Conservation (phyloP, 1,284 basidiomycete genomes). For the Leccinum insolens region DNA sequence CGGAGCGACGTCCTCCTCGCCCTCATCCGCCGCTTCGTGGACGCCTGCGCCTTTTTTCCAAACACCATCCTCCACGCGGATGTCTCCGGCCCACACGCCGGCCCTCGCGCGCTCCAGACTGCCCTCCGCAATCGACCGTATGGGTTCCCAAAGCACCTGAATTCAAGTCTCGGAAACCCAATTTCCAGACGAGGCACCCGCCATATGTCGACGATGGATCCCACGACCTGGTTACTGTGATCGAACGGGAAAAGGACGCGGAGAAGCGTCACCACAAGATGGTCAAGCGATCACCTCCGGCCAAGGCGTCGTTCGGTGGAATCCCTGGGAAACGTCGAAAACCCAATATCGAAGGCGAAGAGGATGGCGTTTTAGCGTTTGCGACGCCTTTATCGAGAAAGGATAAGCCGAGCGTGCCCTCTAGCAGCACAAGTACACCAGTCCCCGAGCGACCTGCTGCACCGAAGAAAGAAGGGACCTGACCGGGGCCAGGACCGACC, state of each 20-base stretch:
- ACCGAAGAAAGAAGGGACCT: constrained; percentile 43
- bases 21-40: constrained; percentile 50
- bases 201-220: constrained; percentile 75
- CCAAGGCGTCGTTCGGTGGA: constrained; percentile 41
- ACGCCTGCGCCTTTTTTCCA: constrained; percentile 52
- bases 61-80: constrained; percentile 50
- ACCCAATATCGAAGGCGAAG: constrained; percentile 50
- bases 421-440: constrained; percentile 28
- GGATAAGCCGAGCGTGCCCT: constrained; percentile 42
- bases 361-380: constrained; percentile 57
- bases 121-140: constrained; percentile 53
- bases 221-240: constrained; percentile 77
- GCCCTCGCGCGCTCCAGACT: constrained; percentile 55
- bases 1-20: constrained; percentile 21
- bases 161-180: constrained; percentile 50
- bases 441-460: constrained; percentile 27
- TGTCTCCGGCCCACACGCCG: constrained; percentile 51
- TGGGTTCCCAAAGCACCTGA: constrained; percentile 43
- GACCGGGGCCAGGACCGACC: constrained; percentile 21
- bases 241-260: constrained; percentile 67
- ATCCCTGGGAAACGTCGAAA: constrained; percentile 59
- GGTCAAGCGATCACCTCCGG: constrained; percentile 28
- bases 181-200: constrained; percentile 56
- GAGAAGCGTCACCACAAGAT: constrained; percentile 43
- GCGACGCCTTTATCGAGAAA: constrained; percentile 64